Evolutionary conservation across 1,284 basidiomycete species (phyloP).

Genomic region (Tausonia pullulans): DNA sequence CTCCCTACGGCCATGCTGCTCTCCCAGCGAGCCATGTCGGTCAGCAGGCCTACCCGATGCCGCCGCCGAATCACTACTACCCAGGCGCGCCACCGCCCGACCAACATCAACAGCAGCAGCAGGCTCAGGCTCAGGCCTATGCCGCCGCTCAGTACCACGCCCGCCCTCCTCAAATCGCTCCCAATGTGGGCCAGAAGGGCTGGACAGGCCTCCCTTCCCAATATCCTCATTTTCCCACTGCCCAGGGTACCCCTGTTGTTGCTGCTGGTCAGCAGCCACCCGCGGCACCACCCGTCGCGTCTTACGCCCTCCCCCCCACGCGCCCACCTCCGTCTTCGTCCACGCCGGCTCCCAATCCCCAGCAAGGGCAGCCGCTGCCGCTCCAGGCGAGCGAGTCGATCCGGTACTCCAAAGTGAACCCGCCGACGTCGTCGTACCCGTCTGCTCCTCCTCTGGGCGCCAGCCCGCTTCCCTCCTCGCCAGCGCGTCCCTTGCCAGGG

Average conservation of each 20-base stretch:
- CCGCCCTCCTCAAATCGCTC: too few relatives aligned
- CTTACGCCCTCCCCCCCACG: background rate
- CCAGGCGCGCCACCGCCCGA: too few relatives aligned
- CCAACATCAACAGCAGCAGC: background rate
- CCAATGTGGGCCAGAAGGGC: too few relatives aligned
- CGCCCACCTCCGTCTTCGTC: background rate
- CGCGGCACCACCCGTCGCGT: background rate
- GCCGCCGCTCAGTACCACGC: too few relatives aligned
- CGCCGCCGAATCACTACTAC: too few relatives aligned
- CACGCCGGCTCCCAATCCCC: background rate
- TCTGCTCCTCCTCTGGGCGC: background rate
- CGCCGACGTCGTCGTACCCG: slow-evolving; percentile 2
- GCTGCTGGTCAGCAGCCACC: background rate
- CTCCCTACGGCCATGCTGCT: background rate
- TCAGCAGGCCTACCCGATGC: too few relatives aligned
- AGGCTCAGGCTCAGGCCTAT: too few relatives aligned
- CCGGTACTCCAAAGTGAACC: background rate
- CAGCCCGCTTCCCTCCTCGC: background rate
- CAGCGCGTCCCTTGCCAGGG: background rate
- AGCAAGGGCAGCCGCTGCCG: background rate
- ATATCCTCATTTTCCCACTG: too few relatives aligned
- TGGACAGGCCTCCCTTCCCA: too few relatives aligned
- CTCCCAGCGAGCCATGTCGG: too few relatives aligned
- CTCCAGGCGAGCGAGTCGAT: background rate
- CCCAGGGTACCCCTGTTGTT: too few relatives aligned